Evolutionary conservation across 2,329 filamentous ascomycete genomes (phyloP).

Genomic region (Exophiala bonariae): DNA sequence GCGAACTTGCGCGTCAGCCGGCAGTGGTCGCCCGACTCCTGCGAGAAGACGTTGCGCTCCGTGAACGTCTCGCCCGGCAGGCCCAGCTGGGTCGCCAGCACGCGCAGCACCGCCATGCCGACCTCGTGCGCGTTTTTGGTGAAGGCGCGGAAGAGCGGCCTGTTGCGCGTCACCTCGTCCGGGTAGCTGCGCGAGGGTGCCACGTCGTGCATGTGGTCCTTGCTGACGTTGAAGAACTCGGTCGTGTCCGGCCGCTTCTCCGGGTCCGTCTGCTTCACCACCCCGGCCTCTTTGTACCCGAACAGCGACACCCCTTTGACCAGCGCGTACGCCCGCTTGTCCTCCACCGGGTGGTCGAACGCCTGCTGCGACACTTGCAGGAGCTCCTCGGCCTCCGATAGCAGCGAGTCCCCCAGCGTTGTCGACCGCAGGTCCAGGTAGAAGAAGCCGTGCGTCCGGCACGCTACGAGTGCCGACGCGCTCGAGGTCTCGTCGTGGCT

Average conservation of each 20-base stretch:
- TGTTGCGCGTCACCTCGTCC: neutral
- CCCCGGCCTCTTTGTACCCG: slow-evolving; percentile 16
- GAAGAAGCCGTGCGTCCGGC: slow-evolving; percentile 55
- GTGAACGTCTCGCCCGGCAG: slow-evolving; percentile 25
- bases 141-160: slow-evolving; percentile 5
- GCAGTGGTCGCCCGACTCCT: slow-evolving; percentile 50
- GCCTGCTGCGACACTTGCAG: slow-evolving; percentile 48
- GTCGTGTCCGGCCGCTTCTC: slow-evolving; percentile 22
- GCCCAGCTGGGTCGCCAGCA: slow-evolving; percentile 21
- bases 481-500: slow-evolving; percentile 34
- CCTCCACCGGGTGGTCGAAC: slow-evolving; percentile 44
- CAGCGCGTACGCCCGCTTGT: slow-evolving; percentile 27
- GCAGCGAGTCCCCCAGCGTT: slow-evolving; percentile 37
- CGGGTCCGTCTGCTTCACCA: slow-evolving; percentile 20
- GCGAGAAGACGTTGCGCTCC: slow-evolving; percentile 21
- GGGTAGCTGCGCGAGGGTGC: slow-evolving; percentile 3
- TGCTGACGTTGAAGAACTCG: slow-evolving; percentile 23
- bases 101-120: slow-evolving; percentile 23
- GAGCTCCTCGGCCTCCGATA: slow-evolving; percentile 44
- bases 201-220: slow-evolving; percentile 12
- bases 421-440: slow-evolving; percentile 50
- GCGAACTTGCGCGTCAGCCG: slow-evolving; percentile 39
- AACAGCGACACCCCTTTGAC: slow-evolving; percentile 31
- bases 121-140: slow-evolving; percentile 24
- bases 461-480: slow-evolving; percentile 37